Base-by-base conservation (phyloP, 345 rosid species). In the Triadica sebifera region DNA sequence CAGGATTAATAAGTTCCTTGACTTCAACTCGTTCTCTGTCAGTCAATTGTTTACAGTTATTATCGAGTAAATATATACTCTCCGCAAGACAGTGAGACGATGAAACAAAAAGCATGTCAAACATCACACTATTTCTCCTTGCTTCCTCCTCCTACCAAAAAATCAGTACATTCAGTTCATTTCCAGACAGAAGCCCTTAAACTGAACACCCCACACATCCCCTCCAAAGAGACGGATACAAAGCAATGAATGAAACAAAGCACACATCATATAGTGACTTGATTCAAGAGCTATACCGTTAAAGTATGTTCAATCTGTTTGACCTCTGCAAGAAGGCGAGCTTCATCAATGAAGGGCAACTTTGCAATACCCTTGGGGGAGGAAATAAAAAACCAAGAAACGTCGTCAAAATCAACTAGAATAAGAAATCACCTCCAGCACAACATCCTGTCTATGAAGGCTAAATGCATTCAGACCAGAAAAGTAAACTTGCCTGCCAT, bases 331-430 rank as follows among this genome's bases (percentile, higher is more conserved):
- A 95, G 93, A 78, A 95, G 99, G 70, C 96, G 93, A 64, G 43
- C 78, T 84, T 95, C 98, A 25, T 90, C 97, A 69, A 95, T 91
- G 79, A 95, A 95, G 71, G 99, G 99, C 80, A 95, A 79, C 78
- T 91, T 91, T 5, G 94, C 89, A 73, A 91, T 81, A 79, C 96
- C 98, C 98, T 93, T 53, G 59, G 25, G 56, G 49, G 46, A 81
- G 45, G 62, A 75, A 17, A 73, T 65, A 53, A 72, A 29, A 67
- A 60, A 46, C 50, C 24, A 67, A 29, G 15, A 67, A 45, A 49
- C 22, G 9, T 4, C 49, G 24, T 46, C 12, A 64, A 69, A 22
- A 53, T 12, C 64, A 63, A 73, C 50, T 49, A 46, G 3, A 3
- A 39, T 39, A 25, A 62, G 57, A 61, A 22, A 65, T 20, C 45